phyloP scores from a whole-genome alignment of 495 filamentous ascomycete species.

The Niebla homalea region DNA sequence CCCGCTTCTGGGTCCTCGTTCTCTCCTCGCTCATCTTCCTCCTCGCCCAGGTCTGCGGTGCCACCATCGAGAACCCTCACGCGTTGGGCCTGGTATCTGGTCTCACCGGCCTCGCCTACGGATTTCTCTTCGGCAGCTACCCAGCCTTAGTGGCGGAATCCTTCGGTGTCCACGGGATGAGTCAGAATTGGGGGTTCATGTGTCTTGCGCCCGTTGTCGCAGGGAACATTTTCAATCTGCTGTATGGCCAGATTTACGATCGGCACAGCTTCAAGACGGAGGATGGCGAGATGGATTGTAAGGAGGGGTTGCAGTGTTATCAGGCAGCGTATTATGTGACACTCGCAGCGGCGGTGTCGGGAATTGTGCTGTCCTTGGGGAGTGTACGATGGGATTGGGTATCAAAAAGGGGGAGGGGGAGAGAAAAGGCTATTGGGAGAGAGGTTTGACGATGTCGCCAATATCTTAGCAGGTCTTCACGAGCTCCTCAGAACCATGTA shows the following conservation, averaged over 20 bases:
- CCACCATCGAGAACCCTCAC: conserved; percentile 69
- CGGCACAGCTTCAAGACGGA: conserved; percentile 53
- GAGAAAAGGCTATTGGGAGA: conserved; percentile 11
- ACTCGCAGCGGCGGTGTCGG: conserved; percentile 58
- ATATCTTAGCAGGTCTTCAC: too few relatives aligned
- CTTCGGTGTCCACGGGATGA: conserved; percentile 81
- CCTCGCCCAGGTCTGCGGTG: conserved; percentile 64
- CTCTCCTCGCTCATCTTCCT: conserved; percentile 66
- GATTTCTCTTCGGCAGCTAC: conserved; percentile 88
- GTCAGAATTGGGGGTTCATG: conserved; percentile 91
- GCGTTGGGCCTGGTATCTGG: conserved; percentile 63
- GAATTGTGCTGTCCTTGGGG: conserved; percentile 56
- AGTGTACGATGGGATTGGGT: conserved; percentile 57
- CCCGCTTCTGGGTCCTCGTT: conserved; percentile 80
- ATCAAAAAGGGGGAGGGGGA: conserved; percentile 14
- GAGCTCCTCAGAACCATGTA: too few relatives aligned
- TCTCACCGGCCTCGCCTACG: conserved; percentile 81
- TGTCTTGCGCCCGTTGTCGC: conserved; percentile 73
- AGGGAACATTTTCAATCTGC: conserved; percentile 82
- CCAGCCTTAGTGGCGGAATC: conserved; percentile 83
- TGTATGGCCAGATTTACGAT: conserved; percentile 76
- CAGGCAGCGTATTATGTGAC: conserved; percentile 69
- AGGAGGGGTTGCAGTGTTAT: conserved; percentile 73
- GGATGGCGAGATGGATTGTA: conserved; percentile 60
- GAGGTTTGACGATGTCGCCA: conserved; percentile 6